A percentile compares a stretch with the other conserved stretches of the same genome.
These are phyloP conservation scores for Talaromyces sp. DNA, from an alignment of 2,329 filamentous ascomycete genomes.

Conservation along the genomic window DNA sequence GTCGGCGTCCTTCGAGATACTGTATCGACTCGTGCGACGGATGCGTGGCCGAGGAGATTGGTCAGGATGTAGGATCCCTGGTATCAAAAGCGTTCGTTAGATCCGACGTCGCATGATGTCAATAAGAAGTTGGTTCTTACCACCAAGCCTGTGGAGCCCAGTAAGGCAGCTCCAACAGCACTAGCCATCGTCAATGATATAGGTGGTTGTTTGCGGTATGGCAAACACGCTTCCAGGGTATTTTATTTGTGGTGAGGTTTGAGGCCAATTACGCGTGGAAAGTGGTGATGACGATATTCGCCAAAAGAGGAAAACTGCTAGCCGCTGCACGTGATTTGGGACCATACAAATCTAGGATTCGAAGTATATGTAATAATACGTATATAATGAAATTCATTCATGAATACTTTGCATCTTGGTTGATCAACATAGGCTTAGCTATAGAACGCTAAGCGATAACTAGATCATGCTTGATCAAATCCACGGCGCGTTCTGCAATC, in stretches of 20 bases:
- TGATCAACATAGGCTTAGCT: too few species aligned
- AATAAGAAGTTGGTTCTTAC: constrained; percentile 25
- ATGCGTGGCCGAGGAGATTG: constrained; percentile 37
- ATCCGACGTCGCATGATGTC: background rate
- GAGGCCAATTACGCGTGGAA: background rate
- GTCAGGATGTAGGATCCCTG: constrained; percentile 68
- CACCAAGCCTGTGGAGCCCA: constrained; percentile 46
- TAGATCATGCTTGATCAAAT: too few species aligned
- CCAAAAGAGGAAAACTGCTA: background rate
- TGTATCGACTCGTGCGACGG: constrained; percentile 37
- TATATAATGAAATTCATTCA: too few species aligned
- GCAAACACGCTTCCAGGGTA: background rate
- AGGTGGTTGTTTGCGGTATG: background rate
- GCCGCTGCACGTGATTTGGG: background rate
- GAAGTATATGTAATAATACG: background rate
- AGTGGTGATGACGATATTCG: constrained; percentile 1
- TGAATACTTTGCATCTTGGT: too few species aligned
- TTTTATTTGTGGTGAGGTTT: background rate
- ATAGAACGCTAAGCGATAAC: too few species aligned
- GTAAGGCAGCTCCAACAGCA: constrained; percentile 24
- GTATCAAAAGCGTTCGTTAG: constrained; percentile 22
- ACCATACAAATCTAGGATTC: background rate
- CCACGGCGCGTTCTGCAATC: too few species aligned
- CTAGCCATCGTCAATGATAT: constrained; percentile 31
- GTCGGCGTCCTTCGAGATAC: constrained; percentile 41